Percentiles rank a stretch among this genome's conserved stretches.
phyloP scores from a whole-genome alignment of 495 filamentous ascomycete species.

The Podospora fimiseda region DNA sequence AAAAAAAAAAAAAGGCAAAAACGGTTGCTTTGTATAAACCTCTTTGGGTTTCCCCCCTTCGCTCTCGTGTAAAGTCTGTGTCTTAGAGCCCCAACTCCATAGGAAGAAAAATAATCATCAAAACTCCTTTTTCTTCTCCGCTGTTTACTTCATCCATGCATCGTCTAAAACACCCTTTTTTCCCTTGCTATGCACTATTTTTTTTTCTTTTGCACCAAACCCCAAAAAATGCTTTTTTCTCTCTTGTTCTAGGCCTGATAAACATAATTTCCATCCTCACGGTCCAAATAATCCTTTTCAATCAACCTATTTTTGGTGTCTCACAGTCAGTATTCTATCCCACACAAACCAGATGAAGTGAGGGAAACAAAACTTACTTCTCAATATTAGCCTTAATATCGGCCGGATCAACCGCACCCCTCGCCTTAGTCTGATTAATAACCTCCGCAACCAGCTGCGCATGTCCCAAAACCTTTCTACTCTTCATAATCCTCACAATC shows the following conservation, averaged over 20 bases:
- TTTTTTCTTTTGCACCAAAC: not conserved
- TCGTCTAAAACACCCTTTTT: too few species aligned
- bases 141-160: not conserved
- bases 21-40: too few species aligned
- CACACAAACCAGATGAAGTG: not conserved
- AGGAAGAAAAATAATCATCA: too few species aligned
- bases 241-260: conserved; percentile 79
- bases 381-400: conserved; percentile 98
- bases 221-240: too few species aligned
- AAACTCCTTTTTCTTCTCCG: too few species aligned
- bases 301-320: conserved; percentile 56
- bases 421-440: conserved; percentile 76
- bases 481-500: conserved; percentile 97
- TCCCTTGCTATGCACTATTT: not conserved
- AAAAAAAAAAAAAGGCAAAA: too few species aligned
- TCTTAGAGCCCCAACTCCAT: too few species aligned
- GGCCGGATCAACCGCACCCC: conserved; percentile 72
- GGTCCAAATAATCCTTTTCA: conserved; percentile 93
- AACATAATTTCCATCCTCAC: conserved; percentile 68
- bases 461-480: conserved; percentile 77
- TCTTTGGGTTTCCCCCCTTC: not conserved
- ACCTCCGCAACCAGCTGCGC: conserved; percentile 76
- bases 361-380: conserved; percentile 51
- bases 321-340: not conserved
- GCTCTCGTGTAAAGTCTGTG: not conserved